Evolutionary conservation across 2,329 filamentous ascomycete species (phyloP), one percentile per base, ranked within the genome.

Genomic region (Colletotrichum tamarilloi): DNA sequence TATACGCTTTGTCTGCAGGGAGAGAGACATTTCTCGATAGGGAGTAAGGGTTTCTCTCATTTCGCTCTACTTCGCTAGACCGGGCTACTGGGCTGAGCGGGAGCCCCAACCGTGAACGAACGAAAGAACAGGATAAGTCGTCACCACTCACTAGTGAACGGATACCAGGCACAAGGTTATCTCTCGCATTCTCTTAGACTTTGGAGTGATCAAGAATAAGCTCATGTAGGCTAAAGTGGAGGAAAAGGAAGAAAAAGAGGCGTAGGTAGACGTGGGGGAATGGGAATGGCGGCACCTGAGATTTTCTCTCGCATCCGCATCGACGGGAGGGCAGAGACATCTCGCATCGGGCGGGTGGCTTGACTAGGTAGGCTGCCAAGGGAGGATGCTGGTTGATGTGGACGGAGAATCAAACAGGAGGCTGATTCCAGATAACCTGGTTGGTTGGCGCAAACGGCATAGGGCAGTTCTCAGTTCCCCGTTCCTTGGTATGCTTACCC

Each of bases 161-260:
- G 42, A 24, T 46, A 16, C n/a, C 28, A 35, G 42, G 28, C 42
- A 38, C 42, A 49, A n/a, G 42, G 42, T 16, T 6, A 2, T 16
- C 19, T 49, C 62, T 64, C 62, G 62, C 62, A 64, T 64, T 64
- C 62, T 64, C 62, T 64, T 64, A 55, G 12, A 16, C 8, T 64
- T 64, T 14, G 12, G 4, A 30, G 35, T 14, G 22, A 28, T 26
- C 5, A 32, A 7, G 30, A 38, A 28, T 6, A 42, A n/a, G 30
- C 46, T 26, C 49, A 14, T 28, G 26, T 24, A 49, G 22, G 42
- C 42, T 6, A 28, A 5, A 11, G 6, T 49, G 42, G 26, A 26
- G 8, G 38, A n/a, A 14, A 19, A 46, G 22, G 7, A 28, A 60
- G 42, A 9, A 8, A 42, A 7, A 42, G 38, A 42, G 38, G 38